phyloP scores from a whole-genome alignment of 495 filamentous ascomycete species.

The Hypoxylon fuscum region DNA sequence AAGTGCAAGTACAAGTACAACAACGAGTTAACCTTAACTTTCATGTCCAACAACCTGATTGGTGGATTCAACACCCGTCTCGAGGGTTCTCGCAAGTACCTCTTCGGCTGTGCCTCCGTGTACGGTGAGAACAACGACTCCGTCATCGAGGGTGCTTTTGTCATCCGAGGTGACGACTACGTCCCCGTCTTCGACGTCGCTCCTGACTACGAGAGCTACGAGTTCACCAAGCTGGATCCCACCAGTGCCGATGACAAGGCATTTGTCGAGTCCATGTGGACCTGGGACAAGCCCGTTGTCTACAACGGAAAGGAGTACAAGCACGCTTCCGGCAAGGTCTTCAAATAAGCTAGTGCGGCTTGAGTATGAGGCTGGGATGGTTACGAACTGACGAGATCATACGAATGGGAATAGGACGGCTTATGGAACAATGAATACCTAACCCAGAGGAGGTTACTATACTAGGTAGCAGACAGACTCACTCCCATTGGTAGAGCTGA shows the following conservation, averaged over 20 bases:
- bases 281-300: conserved; percentile 79
- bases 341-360: conserved; percentile 78
- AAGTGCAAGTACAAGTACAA: conserved; percentile 96
- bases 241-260: conserved; percentile 81
- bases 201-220: conserved; percentile 96
- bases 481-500: conserved; percentile 22
- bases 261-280: conserved; percentile 87
- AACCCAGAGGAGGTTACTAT: conserved; percentile 7
- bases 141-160: conserved; percentile 87
- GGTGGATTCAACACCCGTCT: conserved; percentile 97
- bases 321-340: conserved; percentile 86
- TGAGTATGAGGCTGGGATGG: conserved; percentile 20
- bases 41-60: conserved; percentile 98
- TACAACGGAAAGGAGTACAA: conserved; percentile 82
- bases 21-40: conserved; percentile 92
- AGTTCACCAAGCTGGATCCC: conserved; percentile 94
- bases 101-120: conserved; percentile 92
- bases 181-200: conserved; percentile 92
- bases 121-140: conserved; percentile 89
- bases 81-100: conserved; percentile 96
- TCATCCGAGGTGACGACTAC: conserved; percentile 90
- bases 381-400: conserved; percentile 45
- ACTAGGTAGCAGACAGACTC: conserved; percentile 19
- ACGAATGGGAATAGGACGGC: conserved; percentile 24
- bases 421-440: conserved; percentile 23